Conservation (phyloP, 257 asterid species). For the Scutellaria galericulata region DNA sequence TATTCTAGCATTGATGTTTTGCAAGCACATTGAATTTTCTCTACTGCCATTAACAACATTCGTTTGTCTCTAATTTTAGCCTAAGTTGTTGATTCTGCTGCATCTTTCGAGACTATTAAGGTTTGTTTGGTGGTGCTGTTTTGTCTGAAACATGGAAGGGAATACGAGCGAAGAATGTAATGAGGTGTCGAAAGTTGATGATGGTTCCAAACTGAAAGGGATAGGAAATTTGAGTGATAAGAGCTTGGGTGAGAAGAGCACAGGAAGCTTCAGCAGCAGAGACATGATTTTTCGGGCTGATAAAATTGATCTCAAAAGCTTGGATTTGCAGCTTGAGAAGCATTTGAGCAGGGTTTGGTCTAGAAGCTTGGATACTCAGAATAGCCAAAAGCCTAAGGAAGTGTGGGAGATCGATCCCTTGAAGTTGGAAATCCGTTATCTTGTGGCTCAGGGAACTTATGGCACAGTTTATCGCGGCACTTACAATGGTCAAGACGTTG, state of each 20-base stretch:
- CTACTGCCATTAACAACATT: not conserved
- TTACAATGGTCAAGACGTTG: slow-evolving; percentile 74
- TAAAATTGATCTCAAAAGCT: slow-evolving; percentile 70
- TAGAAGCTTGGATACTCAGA: slow-evolving; percentile 44
- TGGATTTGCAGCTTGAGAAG: slow-evolving; percentile 85
- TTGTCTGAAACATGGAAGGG: slow-evolving; percentile 50
- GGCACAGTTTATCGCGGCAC: slow-evolving; percentile 82
- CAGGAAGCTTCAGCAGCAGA: slow-evolving; percentile 51
- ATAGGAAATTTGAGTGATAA: slow-evolving; percentile 41
- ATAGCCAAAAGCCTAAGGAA: slow-evolving; percentile 56
- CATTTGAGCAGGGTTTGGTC: slow-evolving; percentile 81
- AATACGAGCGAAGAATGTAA: slow-evolving; percentile 42
- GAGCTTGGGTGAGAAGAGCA: slow-evolving; percentile 31
- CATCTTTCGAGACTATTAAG: slow-evolving; percentile 22
- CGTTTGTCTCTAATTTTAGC: not conserved
- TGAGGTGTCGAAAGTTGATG: slow-evolving; percentile 26
- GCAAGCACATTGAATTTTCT: not conserved
- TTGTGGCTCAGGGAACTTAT: slow-evolving; percentile 74
- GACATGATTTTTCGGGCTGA: slow-evolving; percentile 86
- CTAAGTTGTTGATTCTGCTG: slow-evolving; percentile 33
- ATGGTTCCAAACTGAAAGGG: slow-evolving; percentile 51
- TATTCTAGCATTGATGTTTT: not conserved
- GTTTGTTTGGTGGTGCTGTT: slow-evolving; percentile 13
- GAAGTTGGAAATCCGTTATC: slow-evolving; percentile 69
- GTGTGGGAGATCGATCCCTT: slow-evolving; percentile 82